Evolutionary conservation across 2,329 filamentous ascomycete genomes (phyloP), one percentile per base, ranked within the genome.

Genomic region (Epichloe brachyelytri): DNA sequence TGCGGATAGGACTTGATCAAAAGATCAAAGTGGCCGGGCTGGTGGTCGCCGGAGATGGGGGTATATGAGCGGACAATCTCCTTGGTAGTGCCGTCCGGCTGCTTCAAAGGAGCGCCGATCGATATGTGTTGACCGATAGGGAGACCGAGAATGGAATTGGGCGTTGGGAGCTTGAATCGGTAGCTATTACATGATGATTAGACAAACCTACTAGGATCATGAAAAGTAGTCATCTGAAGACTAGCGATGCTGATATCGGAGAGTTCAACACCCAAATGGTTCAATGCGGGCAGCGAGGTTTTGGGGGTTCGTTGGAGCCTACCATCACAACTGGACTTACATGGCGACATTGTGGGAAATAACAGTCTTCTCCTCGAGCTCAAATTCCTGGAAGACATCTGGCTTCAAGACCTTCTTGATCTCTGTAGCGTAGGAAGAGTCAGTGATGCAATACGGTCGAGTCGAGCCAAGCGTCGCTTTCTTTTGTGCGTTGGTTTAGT

Each of bases 51-150:
- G 43, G 86, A 90, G 68, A 95, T 88, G 53, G 89, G 89, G 11
- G 89, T 95, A 75, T 95, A 95, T 20, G 88, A 94, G 63, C 89
- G 86, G 50, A 94, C 83, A 57, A 95, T 84, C 65, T 94, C 86
- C 72, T 93, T 91, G 58, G 75, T 75, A 61, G 78, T 77, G 65
- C 88, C 88, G 61, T 87, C 82, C 51, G 74, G 69, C 62, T 83
- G 79, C 43, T 70, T 62, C 55, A 89, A 80, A 51, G 78, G 80
- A 51, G 89, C 91, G 59, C 86, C 88, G 65, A 98, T 88, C 56
- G 91, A 96, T 71, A 98, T 96, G 76, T 98, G 93, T 75, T 98
- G 93, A 65, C 93, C 93, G 73, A 97, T 97, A 59, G 93, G 91
- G 43, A 97, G 86, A 64, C 93, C 93, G 63, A 97, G 87, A 67